These are phyloP conservation scores for Mycena galericulata DNA, from an alignment of 768 basidiomycete genomes.

Conservation along the genomic window DNA sequence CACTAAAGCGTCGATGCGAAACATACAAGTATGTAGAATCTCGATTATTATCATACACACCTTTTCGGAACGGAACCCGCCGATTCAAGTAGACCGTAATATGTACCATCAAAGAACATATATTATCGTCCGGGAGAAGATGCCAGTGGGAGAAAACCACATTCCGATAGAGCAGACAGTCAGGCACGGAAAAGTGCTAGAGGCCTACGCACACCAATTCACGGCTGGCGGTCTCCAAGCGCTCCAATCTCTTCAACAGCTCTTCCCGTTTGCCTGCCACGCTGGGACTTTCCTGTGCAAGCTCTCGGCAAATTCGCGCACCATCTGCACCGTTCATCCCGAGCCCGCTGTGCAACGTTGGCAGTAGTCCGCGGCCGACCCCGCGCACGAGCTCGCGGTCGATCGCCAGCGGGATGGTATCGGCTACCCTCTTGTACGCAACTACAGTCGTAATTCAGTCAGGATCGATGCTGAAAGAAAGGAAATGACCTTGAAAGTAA, in stretches of 20 bases:
- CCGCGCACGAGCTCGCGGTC: constrained; percentile 69
- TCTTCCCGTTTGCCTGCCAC: constrained; percentile 61
- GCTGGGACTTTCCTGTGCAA: constrained; percentile 62
- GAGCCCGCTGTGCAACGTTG: constrained; percentile 59
- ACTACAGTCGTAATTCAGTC: too few relatives aligned
- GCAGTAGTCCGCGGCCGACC: constrained; percentile 58
- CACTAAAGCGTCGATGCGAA: too few relatives aligned
- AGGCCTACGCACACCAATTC: constrained; percentile 50
- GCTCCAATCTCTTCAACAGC: constrained; percentile 61
- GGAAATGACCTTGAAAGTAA: constrained; percentile 61
- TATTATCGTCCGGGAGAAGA: too few relatives aligned
- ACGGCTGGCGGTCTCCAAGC: constrained; percentile 58
- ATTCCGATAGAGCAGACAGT: too few relatives aligned
- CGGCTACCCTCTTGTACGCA: constrained; percentile 69
- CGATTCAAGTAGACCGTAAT: too few relatives aligned
- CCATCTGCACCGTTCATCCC: constrained; percentile 64
- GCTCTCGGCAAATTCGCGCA: constrained; percentile 58
- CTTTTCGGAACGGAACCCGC: too few relatives aligned
- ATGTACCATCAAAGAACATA: too few relatives aligned
- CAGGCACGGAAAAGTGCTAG: too few relatives aligned
- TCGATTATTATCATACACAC: too few relatives aligned
- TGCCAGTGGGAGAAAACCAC: too few relatives aligned
- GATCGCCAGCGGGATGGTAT: constrained; percentile 67
- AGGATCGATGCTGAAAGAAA: neutral
- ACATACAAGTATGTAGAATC: too few relatives aligned